Conservation (phyloP, 2,329 filamentous ascomycete genomes). For the Pseudocercospora vitis region DNA sequence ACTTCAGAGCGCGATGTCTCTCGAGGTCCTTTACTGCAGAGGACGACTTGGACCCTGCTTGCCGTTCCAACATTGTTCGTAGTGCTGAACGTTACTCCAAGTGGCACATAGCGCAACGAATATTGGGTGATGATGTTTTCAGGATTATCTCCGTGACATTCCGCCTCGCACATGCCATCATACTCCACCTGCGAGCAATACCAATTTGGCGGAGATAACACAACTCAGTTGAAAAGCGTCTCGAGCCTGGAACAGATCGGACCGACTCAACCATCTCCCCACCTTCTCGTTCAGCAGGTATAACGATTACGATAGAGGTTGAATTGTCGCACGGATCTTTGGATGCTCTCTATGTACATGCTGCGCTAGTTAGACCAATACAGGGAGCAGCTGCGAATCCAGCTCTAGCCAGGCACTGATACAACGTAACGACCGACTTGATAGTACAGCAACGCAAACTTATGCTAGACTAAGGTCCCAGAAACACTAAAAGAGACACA, state of each 20-base stretch:
- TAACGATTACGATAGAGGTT: conserved; percentile 23
- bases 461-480: not conserved
- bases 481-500: too few relatives aligned
- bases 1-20: conserved; percentile 13
- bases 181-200: conserved; percentile 25
- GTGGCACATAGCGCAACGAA: conserved; percentile 24
- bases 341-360: conserved; percentile 33
- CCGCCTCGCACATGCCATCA: conserved; percentile 29
- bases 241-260: conserved; percentile 22
- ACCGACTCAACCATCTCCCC: conserved; percentile 2
- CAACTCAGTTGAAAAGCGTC: conserved; percentile 11
- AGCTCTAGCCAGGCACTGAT: conserved; percentile 17
- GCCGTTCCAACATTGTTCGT: conserved; percentile 30
- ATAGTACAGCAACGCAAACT: too few relatives aligned
- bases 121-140: conserved; percentile 34
- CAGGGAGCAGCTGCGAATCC: conserved; percentile 29
- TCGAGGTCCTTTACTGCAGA: conserved; percentile 17
- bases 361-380: conserved; percentile 33
- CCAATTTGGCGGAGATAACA: conserved; percentile 26
- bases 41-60: conserved; percentile 30
- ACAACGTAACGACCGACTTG: not conserved
- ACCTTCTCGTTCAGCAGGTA: conserved; percentile 1
- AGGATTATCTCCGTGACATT: conserved; percentile 28
- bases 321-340: conserved; percentile 19
- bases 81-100: conserved; percentile 29